Evolutionary conservation across 202 grass and related monocot species (phyloP).

Genomic region (Cymbopogon flexuosus): DNA sequence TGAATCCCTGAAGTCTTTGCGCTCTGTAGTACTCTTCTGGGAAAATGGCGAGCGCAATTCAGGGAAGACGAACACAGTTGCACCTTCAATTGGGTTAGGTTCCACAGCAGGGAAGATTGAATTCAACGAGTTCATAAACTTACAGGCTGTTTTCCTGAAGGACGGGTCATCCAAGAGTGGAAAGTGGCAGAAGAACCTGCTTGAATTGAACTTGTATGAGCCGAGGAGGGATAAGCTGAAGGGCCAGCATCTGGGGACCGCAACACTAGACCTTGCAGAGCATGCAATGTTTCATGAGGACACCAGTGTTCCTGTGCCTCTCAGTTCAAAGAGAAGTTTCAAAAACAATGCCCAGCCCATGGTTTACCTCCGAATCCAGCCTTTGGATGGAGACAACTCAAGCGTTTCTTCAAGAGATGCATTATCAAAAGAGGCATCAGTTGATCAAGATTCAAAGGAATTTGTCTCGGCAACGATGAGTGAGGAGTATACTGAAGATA

Average conservation of each 20-base stretch:
- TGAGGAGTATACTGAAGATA: constrained; percentile 66
- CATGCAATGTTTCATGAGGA: constrained; percentile 69
- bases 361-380: constrained; percentile 73
- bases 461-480: constrained; percentile 51
- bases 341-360: constrained; percentile 59
- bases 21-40: constrained; percentile 73
- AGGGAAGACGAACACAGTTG: constrained; percentile 56
- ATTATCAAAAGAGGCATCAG: constrained; percentile 56
- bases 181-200: constrained; percentile 73
- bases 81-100: constrained; percentile 50
- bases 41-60: constrained; percentile 70
- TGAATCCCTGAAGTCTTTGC: constrained; percentile 76
- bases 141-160: constrained; percentile 70
- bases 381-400: constrained; percentile 43
- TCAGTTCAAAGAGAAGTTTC: constrained; percentile 75
- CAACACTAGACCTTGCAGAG: constrained; percentile 75
- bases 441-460: constrained; percentile 63
- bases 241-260: constrained; percentile 74
- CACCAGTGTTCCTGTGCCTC: constrained; percentile 42
- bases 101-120: constrained; percentile 49
- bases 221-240: constrained; percentile 84
- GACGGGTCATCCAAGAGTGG: constrained; percentile 64
- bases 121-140: constrained; percentile 86
- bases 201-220: constrained; percentile 90
- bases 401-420: constrained; percentile 46